Percentiles rank a stretch among this genome's conserved stretches.
Evolutionary conservation across 108 stramenopile genomes (phyloP).

Genomic region (Nannochloropsis salina): DNA sequence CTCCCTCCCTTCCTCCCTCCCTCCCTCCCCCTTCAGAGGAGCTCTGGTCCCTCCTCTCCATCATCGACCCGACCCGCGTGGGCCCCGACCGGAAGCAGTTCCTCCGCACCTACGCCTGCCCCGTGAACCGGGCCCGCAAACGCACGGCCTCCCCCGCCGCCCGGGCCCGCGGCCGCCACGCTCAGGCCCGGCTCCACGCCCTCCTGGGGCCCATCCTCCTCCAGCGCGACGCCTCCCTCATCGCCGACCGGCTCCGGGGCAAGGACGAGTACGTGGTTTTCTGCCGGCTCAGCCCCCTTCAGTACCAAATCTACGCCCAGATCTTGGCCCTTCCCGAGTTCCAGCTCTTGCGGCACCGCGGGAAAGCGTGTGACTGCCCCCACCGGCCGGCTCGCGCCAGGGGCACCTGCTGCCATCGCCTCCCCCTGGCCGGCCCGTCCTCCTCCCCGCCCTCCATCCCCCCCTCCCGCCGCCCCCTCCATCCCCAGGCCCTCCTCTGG

Average conservation of each 20-base stretch:
- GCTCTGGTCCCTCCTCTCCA: slow-evolving; percentile 9
- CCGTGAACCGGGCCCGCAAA: neutral
- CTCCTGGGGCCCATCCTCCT: neutral
- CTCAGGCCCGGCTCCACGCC: neutral
- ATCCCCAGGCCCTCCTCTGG: slow-evolving; percentile 47
- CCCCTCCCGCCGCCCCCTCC: neutral
- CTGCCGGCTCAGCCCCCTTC: slow-evolving; percentile 39
- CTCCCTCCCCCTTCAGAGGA: neutral
- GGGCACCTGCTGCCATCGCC: slow-evolving; percentile 29
- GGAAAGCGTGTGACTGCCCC: slow-evolving; percentile 33
- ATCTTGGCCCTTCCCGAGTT: slow-evolving; percentile 44
- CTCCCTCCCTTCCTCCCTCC: neutral
- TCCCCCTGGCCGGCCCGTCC: neutral
- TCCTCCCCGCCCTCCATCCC: neutral
- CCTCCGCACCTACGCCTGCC: neutral
- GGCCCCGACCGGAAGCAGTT: too few species aligned
- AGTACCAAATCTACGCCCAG: slow-evolving; percentile 35
- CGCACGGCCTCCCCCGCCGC: neutral
- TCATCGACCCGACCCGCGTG: neutral
- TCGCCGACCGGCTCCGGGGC: slow-evolving; percentile 28
- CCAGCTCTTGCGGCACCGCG: slow-evolving; percentile 28
- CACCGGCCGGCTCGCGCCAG: slow-evolving; percentile 8
- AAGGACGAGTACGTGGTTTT: slow-evolving; percentile 51
- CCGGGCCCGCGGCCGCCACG: neutral
- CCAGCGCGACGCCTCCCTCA: neutral